Conservation (phyloP, 441 rosid species). For the Hura crepitans region DNA sequence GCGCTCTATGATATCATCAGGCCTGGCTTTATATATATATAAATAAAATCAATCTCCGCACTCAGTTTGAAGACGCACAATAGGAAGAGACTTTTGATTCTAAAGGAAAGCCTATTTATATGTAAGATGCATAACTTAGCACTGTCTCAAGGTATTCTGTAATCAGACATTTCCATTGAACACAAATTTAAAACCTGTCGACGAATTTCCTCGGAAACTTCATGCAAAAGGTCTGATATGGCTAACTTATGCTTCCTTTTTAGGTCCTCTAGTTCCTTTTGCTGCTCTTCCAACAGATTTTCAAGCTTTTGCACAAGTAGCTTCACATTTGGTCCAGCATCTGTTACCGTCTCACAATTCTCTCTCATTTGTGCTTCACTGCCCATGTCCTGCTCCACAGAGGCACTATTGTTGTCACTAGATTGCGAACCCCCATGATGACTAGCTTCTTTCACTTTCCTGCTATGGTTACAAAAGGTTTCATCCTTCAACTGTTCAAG, state of each 20-base stretch:
- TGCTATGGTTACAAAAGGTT: slow-evolving; percentile 7
- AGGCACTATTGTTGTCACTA: slow-evolving; percentile 11
- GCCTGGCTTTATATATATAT: neutral
- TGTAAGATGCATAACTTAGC: slow-evolving; percentile 7
- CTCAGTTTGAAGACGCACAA: neutral
- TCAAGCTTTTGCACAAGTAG: slow-evolving; percentile 49
- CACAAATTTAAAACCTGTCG: slow-evolving; percentile 42
- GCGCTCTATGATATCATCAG: neutral
- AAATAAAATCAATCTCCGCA: neutral
- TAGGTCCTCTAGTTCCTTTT: slow-evolving; percentile 59
- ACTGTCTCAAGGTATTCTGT: slow-evolving; percentile 10
- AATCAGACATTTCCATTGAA: slow-evolving; percentile 35
- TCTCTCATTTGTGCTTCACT: slow-evolving; percentile 15
- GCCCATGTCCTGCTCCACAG: slow-evolving; percentile 15
- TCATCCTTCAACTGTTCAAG: slow-evolving; percentile 18
- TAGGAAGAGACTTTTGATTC: neutral
- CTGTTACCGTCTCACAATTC: neutral
- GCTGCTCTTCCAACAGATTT: slow-evolving; percentile 51
- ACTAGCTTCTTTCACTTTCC: slow-evolving; percentile 14
- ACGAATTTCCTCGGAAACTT: slow-evolving; percentile 46
- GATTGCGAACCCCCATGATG: slow-evolving; percentile 13
- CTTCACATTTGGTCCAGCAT: slow-evolving; percentile 31
- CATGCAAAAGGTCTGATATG: slow-evolving; percentile 49
- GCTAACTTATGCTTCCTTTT: slow-evolving; percentile 51
- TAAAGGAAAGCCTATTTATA: neutral